These are phyloP conservation scores for Alternaria sp. DNA, from an alignment of 2,329 filamentous ascomycete genomes.

Conservation along the genomic window DNA sequence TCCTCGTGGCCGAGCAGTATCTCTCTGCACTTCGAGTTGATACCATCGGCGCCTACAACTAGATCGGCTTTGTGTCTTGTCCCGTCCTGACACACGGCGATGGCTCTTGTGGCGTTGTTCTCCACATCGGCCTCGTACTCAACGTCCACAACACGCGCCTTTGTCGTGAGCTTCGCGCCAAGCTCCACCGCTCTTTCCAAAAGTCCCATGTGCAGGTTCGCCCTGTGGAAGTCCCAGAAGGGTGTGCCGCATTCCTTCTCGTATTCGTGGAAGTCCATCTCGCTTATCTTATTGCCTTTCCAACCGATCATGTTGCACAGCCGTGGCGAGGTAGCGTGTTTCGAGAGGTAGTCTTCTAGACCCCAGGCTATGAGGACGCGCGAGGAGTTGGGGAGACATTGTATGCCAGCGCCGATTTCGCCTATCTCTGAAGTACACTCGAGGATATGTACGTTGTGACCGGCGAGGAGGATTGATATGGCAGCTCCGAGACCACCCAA, in stretches of 20 bases:
- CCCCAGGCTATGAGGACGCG: constrained; percentile 59
- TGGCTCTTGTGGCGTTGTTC: constrained; percentile 46
- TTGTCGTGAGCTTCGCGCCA: constrained; percentile 56
- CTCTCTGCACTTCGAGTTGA: constrained; percentile 55
- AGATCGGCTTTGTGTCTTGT: constrained; percentile 51
- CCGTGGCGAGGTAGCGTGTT: constrained; percentile 53
- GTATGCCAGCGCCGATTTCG: constrained; percentile 61
- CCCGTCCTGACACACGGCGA: constrained; percentile 51
- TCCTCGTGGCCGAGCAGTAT: constrained; percentile 54
- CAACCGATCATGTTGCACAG: constrained; percentile 59
- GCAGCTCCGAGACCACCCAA: constrained; percentile 61
- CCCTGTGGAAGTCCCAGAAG: constrained; percentile 64
- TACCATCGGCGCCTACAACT: constrained; percentile 58
- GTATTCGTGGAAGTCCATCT: constrained; percentile 57
- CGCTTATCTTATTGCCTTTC: constrained; percentile 59
- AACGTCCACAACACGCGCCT: constrained; percentile 54
- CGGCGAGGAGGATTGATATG: constrained; percentile 55
- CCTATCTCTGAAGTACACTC: constrained; percentile 57
- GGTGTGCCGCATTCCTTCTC: constrained; percentile 47
- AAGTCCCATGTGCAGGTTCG: constrained; percentile 58
- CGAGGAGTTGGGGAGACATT: constrained; percentile 57
- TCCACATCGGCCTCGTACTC: constrained; percentile 28
- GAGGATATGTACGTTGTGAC: constrained; percentile 58
- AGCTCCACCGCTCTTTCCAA: constrained; percentile 57
- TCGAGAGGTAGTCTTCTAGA: constrained; percentile 50